Base-by-base conservation (phyloP, 2,329 filamentous ascomycete genomes). In the Talaromyces sp. region DNA sequence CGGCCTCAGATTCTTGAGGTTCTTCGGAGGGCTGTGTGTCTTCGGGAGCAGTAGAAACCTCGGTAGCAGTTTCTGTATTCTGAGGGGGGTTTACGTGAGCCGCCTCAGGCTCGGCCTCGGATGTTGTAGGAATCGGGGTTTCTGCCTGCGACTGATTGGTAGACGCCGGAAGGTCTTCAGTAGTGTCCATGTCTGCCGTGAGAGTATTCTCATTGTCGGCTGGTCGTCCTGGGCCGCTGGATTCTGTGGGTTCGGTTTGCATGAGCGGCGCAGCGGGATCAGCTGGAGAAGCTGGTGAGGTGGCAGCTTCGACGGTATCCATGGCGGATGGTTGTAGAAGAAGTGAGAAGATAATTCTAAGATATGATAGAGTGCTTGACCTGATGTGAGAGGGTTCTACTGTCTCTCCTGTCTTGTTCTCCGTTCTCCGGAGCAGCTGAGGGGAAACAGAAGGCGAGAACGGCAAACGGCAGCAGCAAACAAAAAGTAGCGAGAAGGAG, bases 141-240 rank as follows among this genome's bases (percentile, higher is more conserved):
- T 31, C 48, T 52, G 48, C 12, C 31, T 54, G 59, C 10, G 54
- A 27, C 24, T 31, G 31, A 35, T 35, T 17, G 27, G 56, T 29
- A 51, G 29, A 57, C 58, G 56, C 57, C 38, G 46, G 51, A 4
- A 59, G 58, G 17, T 68, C 66, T 35, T 61, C 64, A 2, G 58
- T 52, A 9, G 65, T 61, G 58, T 69, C 67, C 67, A 69, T 68
- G 38, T 57, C 54, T 27, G 56, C 19, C 7, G 55, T 50, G 21
- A 54, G 26, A 8, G 59, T 12, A 14, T 59, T 26, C 9, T 41
- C 29, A 19, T 31, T 55, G 17, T 29, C 43, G 17, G 32, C n/a
- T 6, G 56, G 59, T 41, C 43, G 46, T 11, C 54, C 46, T 4
- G 54, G 54, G n/a, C 51, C 21, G 27, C 46, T 56, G 46, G 60